Percentiles rank a stretch among this genome's conserved stretches.
Conservation (phyloP, 129 eudicot species). For the Scalesia atractyloides region DNA sequence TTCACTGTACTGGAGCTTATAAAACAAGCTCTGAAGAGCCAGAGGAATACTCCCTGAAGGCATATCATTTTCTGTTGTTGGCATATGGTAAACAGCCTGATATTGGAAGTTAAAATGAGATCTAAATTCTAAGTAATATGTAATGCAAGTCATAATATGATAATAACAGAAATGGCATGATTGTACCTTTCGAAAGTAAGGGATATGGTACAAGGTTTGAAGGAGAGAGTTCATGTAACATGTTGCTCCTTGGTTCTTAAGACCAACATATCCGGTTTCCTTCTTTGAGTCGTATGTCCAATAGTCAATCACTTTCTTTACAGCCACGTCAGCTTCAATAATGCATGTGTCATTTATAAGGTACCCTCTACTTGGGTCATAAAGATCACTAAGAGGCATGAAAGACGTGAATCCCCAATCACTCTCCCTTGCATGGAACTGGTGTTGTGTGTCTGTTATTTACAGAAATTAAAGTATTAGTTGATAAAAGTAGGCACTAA, state of each 20-base stretch:
- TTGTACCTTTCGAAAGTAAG: slow-evolving; percentile 85
- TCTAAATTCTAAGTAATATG: slow-evolving; percentile 1
- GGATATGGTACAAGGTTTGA: slow-evolving; percentile 87
- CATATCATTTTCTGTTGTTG: slow-evolving; percentile 95
- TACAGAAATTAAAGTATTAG: slow-evolving; percentile 9
- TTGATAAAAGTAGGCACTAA: background rate
- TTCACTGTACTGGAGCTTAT: slow-evolving; percentile 91
- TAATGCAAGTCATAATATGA: background rate
- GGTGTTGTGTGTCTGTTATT: slow-evolving; percentile 82
- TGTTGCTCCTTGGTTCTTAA: slow-evolving; percentile 97
- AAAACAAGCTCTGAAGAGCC: slow-evolving; percentile 92
- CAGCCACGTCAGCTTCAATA: slow-evolving; percentile 94
- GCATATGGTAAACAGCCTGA: slow-evolving; percentile 99
- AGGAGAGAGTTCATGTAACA: slow-evolving; percentile 98
- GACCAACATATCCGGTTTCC: slow-evolving; percentile 96
- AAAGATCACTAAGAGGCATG: slow-evolving; percentile 84
- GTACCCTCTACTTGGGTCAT: slow-evolving; percentile 81
- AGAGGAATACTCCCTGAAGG: slow-evolving; percentile 93
- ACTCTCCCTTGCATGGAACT: slow-evolving; percentile 90
- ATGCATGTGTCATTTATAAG: slow-evolving; percentile 70
- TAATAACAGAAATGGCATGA: slow-evolving; percentile 13
- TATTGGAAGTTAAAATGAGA: slow-evolving; percentile 31
- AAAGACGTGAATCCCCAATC: slow-evolving; percentile 98
- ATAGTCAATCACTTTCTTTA: slow-evolving; percentile 78
- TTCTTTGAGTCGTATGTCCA: slow-evolving; percentile 96